A percentile compares a stretch with the other conserved stretches of the same genome.
phyloP scores from a whole-genome alignment of 176 grass and related monocot genomes.

The Phoenix dactylifera region DNA sequence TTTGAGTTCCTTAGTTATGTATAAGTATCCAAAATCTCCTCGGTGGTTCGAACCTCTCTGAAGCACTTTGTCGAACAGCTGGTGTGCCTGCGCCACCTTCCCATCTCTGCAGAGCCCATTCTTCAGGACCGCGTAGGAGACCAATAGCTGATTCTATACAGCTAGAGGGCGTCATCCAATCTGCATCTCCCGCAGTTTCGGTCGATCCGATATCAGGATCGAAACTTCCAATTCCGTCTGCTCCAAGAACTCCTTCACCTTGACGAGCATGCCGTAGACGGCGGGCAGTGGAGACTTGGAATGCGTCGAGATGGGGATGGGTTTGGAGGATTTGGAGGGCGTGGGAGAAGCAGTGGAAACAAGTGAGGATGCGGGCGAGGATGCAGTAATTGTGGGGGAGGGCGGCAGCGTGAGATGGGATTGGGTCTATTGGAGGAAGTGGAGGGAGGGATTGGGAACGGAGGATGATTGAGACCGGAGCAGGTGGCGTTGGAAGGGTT shows the following conservation, averaged over 20 bases:
- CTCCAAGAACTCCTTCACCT: conserved; percentile 54
- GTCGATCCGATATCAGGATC: conserved; percentile 54
- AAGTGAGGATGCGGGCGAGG: conserved; percentile 55
- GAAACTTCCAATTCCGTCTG: conserved; percentile 70
- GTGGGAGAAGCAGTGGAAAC: conserved; percentile 37
- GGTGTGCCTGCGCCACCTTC: conserved; percentile 40
- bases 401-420: conserved; percentile 27
- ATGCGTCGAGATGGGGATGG: conserved; percentile 40
- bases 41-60: conserved; percentile 32
- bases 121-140: conserved; percentile 64
- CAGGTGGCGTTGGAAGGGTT: conserved; percentile 46
- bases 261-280: conserved; percentile 54
- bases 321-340: conserved; percentile 41
- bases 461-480: conserved; percentile 54
- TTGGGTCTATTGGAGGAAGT: conserved; percentile 4
- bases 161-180: conserved; percentile 45
- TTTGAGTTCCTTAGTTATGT: too few relatives aligned
- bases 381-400: conserved; percentile 40
- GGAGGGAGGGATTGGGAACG: conserved; percentile 51
- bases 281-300: conserved; percentile 20
- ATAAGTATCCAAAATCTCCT: too few relatives aligned
- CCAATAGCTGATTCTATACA: conserved; percentile 58
- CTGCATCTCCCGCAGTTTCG: conserved; percentile 46
- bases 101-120: conserved; percentile 39
- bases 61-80: conserved; percentile 62